Percentiles rank a stretch among this genome's conserved stretches.
Conservation (phyloP, 176 grass and related monocot species). For the Aegilops longissima region DNA sequence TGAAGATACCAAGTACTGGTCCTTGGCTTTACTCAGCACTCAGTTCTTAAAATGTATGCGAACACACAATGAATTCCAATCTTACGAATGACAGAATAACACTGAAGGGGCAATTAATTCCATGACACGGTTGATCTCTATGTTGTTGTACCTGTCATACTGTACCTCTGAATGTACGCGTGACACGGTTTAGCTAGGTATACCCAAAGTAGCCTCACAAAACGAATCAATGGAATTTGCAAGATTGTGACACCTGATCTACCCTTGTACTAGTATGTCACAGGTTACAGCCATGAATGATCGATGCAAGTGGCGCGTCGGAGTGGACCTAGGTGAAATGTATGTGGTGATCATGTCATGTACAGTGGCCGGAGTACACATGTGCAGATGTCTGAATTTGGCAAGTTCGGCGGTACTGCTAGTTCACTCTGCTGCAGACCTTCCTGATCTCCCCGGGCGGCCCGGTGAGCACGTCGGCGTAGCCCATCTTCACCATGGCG, state of each 20-base stretch:
- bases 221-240: background rate
- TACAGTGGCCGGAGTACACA: conserved; percentile 22
- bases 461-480: conserved; percentile 49
- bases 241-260: conserved; percentile 9
- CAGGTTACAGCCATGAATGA: conserved; percentile 4
- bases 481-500: conserved; percentile 63
- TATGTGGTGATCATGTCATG: conserved; percentile 1
- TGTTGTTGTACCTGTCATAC: background rate
- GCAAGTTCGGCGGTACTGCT: background rate
- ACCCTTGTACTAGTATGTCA: background rate
- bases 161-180: too few relatives aligned
- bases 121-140: background rate
- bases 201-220: background rate
- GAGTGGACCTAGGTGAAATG: background rate
- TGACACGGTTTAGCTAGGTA: background rate
- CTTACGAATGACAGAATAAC: background rate
- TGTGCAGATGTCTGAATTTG: background rate
- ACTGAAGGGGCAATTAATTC: background rate
- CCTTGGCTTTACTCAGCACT: too few relatives aligned
- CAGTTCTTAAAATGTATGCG: background rate
- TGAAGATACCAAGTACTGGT: too few relatives aligned
- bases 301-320: background rate
- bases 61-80: background rate
- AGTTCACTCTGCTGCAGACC: conserved; percentile 43
- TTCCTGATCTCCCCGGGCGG: conserved; percentile 41